Evolutionary conservation across 108 stramenopile genomes (phyloP), one percentile per base, ranked within the genome.

Genomic region (Stephanodiscus minutulus): DNA sequence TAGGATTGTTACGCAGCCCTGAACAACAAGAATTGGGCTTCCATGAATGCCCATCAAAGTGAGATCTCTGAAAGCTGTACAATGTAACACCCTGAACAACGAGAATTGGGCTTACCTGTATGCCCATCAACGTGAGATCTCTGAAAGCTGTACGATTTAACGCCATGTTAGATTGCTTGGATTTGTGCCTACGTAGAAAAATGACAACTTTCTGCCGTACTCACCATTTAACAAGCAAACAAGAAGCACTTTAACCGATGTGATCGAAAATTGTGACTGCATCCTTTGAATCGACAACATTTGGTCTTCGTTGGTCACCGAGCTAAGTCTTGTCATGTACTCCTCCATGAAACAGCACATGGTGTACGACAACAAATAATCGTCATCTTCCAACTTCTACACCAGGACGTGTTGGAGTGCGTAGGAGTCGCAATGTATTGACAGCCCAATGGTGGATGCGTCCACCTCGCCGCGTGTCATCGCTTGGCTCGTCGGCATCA

Each of bases 321-420:
- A 66, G 49, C 33, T 41, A 2, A 64, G 33, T 25, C 31, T 7
- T 21, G 63, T 55, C 54, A 78, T 53, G 56, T 88, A 91, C 13
- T 91, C 89, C 27, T 88, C 77, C 79, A 91, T 85, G 59, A 91
- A 91, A 29, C 74, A 66, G 48, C 73, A 71, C 87, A 91, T 85
- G 1, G 89, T 91, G 61, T 88, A 88, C 2, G 89, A 84, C 0
- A 82, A 75, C 36, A 91, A 91, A 41, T 85, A 73, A 61, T 88
- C 84, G 41, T 91, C 89, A 46, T 91, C 87, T 29, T 87, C 82
- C 11, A n/a, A 33, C 31, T 4, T 33, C 31, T 33, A 5, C 31
- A 33, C 31, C 31, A 33, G 20, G 50, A 7, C 22, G 50, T 18
- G 18, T 20, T 20, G 50, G 18, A 20, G 5, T 52, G 24, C 18